Conservation (phyloP, 2,329 filamentous ascomycete species). For the Incumbomyces delicatus region DNA sequence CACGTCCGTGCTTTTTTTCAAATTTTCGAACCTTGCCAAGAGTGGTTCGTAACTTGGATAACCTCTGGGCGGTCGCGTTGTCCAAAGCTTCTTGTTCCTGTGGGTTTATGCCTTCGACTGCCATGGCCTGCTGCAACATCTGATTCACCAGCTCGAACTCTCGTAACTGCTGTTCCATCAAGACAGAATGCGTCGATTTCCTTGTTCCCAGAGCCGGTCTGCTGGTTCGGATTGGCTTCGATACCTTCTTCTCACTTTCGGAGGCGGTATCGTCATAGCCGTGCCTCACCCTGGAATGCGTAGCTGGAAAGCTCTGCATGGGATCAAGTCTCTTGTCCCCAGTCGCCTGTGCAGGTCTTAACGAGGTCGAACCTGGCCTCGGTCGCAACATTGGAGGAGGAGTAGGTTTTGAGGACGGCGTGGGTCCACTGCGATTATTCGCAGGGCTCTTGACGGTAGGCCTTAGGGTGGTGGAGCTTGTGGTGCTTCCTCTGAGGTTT, state of each 20-base stretch:
- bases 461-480: slow-evolving; percentile 15
- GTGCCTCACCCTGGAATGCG: slow-evolving; percentile 16
- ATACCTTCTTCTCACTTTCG: slow-evolving; percentile 12
- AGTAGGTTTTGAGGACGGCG: slow-evolving; percentile 22
- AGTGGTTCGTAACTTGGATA: slow-evolving; percentile 20
- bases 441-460: slow-evolving; percentile 29
- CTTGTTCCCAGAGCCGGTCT: slow-evolving; percentile 17
- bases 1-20: slow-evolving; percentile 16
- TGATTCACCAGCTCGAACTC: slow-evolving; percentile 24
- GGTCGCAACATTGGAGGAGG: slow-evolving; percentile 22
- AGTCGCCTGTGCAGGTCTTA: slow-evolving; percentile 17
- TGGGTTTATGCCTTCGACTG: slow-evolving; percentile 21
- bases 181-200: slow-evolving; percentile 22
- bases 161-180: slow-evolving; percentile 23
- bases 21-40: slow-evolving; percentile 19
- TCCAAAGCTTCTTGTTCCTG: slow-evolving; percentile 20
- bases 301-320: slow-evolving; percentile 21
- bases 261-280: slow-evolving; percentile 24
- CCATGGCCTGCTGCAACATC: slow-evolving; percentile 24
- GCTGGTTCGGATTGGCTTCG: slow-evolving; percentile 6
- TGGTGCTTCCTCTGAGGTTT: slow-evolving; percentile 1
- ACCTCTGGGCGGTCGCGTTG: slow-evolving; percentile 18
- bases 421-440: slow-evolving; percentile 25
- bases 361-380: slow-evolving; percentile 21
- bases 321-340: slow-evolving; percentile 31